A percentile compares a stretch with the other conserved stretches of the same genome.
phyloP scores from a whole-genome alignment of 495 filamentous ascomycete species.

The Penicillium chermesinum region DNA sequence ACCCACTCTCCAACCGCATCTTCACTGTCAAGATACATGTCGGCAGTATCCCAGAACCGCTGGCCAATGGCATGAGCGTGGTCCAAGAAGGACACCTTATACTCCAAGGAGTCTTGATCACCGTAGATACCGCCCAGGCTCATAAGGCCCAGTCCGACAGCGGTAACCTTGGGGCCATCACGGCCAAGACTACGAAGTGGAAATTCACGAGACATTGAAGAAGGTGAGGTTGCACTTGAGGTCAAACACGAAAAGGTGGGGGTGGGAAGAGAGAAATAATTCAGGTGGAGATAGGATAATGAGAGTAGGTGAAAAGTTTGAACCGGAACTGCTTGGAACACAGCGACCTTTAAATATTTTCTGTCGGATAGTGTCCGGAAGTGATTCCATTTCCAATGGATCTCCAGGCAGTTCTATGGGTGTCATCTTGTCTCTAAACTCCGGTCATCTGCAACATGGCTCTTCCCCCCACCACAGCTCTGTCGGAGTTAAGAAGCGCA shows the following conservation, averaged over 20 bases:
- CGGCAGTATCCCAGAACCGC: slow-evolving; percentile 57
- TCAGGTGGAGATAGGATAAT: background rate
- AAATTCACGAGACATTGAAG: slow-evolving; percentile 9
- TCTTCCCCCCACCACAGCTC: too few species aligned
- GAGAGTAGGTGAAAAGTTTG: background rate
- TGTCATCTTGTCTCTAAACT: background rate
- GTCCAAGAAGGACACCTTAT: slow-evolving; percentile 34
- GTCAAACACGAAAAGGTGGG: too few species aligned
- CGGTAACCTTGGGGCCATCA: slow-evolving; percentile 49
- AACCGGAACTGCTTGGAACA: too few species aligned
- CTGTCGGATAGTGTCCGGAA: slow-evolving; percentile 5
- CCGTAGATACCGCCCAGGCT: slow-evolving; percentile 49
- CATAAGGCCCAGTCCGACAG: slow-evolving; percentile 53
- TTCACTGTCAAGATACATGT: slow-evolving; percentile 40
- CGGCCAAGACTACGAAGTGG: slow-evolving; percentile 41
- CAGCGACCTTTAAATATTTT: slow-evolving; percentile 5
- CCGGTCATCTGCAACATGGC: background rate
- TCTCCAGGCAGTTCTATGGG: background rate
- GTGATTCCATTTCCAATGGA: background rate
- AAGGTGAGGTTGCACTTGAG: background rate
- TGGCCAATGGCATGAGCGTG: slow-evolving; percentile 47
- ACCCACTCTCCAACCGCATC: slow-evolving; percentile 56
- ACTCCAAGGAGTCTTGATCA: slow-evolving; percentile 27
- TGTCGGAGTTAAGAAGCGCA: too few species aligned
- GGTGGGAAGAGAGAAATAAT: too few species aligned